Evolutionary conservation across 2,329 filamentous ascomycete species (phyloP), one percentile per base, ranked within the genome.

Genomic region (Botrytis tulipae): DNA sequence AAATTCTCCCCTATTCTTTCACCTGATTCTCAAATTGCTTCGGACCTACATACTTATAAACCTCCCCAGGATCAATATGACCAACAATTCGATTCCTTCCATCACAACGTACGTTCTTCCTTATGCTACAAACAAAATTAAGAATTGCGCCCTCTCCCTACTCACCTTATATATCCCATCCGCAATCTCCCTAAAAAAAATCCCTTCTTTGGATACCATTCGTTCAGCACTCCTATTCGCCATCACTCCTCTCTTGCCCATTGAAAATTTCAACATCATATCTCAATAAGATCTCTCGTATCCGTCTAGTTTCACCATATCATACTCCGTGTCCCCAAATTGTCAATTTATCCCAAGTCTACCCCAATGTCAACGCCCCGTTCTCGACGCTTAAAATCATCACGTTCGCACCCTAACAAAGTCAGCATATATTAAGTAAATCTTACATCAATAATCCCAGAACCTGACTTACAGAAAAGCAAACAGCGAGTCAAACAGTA

Each of bases 141-240:
- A 35, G 7, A 20, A 20, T 16, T 20, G 42, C 42, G 42, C 16
- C 16, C 42, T 44, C 42, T 44, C 42, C 6, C 18, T 25, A 51
- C 22, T 5, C 46, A 46, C 20, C 20, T 22, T 48, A 4, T 10
- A 48, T 4, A 22, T 1, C 8, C 22, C 4, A 51, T n/a, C 48
- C 25, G 4, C 10, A 2, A 51, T 25, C 2, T 14, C 0, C 10
- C 12, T 12, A 51, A 12, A 1, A 51, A 10, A n/a, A 7, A n/a
- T 14, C 14, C 14, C 10, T 51, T 51, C 48, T 25, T 6, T 0
- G 0, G 5, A 51, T 6, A 14, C 20, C 25, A 54, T n/a, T 16
- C 10, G 14, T n/a, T n/a, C 25, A 51, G 25, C 12, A 54, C 25
- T 54, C 25, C 25, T n/a, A 16, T 5, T 12, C 25, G 12, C 4